Base-by-base conservation (phyloP, 2,329 filamentous ascomycete species). In the Aspergillus sp. region DNA sequence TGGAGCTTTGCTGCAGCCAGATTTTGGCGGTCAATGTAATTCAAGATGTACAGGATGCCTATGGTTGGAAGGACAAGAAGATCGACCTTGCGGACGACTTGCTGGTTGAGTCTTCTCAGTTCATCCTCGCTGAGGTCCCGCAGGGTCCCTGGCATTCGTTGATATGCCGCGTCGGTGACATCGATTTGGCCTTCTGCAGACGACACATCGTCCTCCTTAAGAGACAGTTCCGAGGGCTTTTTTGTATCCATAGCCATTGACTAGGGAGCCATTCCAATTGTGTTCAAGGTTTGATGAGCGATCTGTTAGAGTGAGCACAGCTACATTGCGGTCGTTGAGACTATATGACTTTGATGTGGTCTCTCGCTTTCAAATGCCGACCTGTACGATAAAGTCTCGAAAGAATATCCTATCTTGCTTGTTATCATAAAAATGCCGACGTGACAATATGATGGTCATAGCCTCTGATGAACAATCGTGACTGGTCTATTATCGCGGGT, bases 1-100 rank as follows among this genome's bases (percentile, higher is more conserved):
- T 70, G 61, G 3, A 73, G 61, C 41, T 70, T 70, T 5, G 70
- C 67, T 1, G 67, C 59, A 2, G 67, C 63, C 6, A 72, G 51
- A 22, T 66, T 67, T 41, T 68, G 63, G 3, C 69, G 60, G 49
- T 71, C 69, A 47, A 72, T 55, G 43, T 70, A 71, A 53, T 71
- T 72, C 22, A 72, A 51, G 20, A 72, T 70, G 52, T 71, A 71
- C 5, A 71, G 44, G 22, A 71, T 63, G 1, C 61, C 58, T 43
- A 69, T 63, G 3, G 57, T 62, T 3, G 63, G 63, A 1, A 66
- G 52, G 4, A 66, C 52, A 7, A 61, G 35, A 3, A 62, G 48
- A 43, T 66, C 64, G n/a, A 66, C 50, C 51, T 64, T 66, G n/a
- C 55, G 58, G 19, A 61, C 53, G 13, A 61, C 41, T 17, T 52